Percentiles rank a stretch among this genome's conserved stretches.
Conservation (phyloP, 768 basidiomycete genomes). For the Terana coerulea region DNA sequence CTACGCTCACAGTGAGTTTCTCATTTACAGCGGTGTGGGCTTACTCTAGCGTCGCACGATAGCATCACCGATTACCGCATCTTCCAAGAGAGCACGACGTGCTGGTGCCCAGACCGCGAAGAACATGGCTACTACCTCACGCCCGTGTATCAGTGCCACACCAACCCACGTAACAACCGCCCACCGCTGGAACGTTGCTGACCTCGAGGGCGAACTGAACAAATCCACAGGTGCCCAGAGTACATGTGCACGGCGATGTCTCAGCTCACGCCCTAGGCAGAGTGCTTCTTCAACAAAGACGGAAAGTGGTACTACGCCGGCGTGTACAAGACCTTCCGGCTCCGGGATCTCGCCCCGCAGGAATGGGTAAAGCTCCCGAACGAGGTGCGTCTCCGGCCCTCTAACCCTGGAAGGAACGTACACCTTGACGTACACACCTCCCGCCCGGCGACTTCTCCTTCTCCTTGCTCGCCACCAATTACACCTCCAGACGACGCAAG, state of each 20-base stretch:
- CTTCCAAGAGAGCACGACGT: slow-evolving; percentile 62
- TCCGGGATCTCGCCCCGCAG: slow-evolving; percentile 59
- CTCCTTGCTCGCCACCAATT: neutral
- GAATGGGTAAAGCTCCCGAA: slow-evolving; percentile 67
- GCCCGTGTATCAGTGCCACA: slow-evolving; percentile 73
- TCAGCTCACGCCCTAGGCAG: slow-evolving; percentile 31
- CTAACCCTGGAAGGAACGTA: neutral
- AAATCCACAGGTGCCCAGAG: slow-evolving; percentile 54
- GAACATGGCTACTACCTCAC: slow-evolving; percentile 78
- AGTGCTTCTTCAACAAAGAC: slow-evolving; percentile 80
- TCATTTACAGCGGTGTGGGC: neutral
- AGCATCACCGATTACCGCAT: slow-evolving; percentile 68
- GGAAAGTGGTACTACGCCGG: slow-evolving; percentile 84
- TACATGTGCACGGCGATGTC: neutral
- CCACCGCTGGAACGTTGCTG: slow-evolving; percentile 68
- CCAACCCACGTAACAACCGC: slow-evolving; percentile 76
- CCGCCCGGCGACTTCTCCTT: neutral
- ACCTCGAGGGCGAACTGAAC: slow-evolving; percentile 55
- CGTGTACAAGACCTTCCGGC: slow-evolving; percentile 62
- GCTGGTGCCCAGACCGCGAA: slow-evolving; percentile 79
- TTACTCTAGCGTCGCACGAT: neutral
- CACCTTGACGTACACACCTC: neutral
- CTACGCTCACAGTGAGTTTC: slow-evolving; percentile 52
- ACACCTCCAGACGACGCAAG: slow-evolving; percentile 50
- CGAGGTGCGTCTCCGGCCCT: slow-evolving; percentile 43